These are phyloP conservation scores for Chaetomium sp. DNA, from an alignment of 2,329 filamentous ascomycete genomes.

Conservation along the genomic window DNA sequence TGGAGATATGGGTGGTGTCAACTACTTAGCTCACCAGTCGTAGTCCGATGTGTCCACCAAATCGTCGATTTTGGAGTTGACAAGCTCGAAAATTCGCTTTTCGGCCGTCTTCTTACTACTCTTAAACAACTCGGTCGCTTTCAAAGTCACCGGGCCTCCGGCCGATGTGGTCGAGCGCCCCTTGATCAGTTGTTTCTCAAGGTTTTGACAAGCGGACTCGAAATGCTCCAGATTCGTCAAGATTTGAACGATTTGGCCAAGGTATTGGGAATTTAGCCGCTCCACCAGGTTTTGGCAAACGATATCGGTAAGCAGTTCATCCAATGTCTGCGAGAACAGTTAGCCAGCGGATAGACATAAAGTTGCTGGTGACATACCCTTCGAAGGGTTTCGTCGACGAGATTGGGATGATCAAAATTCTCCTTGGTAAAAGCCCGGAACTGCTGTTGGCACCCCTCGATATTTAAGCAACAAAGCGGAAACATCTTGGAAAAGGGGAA, in stretches of 20 bases:
- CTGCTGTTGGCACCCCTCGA: conserved; percentile 93
- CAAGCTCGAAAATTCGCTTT: conserved; percentile 95
- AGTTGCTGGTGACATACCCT: conserved; percentile 44
- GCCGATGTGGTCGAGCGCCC: conserved; percentile 77
- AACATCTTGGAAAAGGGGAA: conserved; percentile 99
- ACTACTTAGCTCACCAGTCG: conserved; percentile 58
- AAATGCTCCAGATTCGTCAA: conserved; percentile 97
- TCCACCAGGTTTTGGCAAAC: conserved; percentile 89
- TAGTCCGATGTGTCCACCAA: conserved; percentile 96
- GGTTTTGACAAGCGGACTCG: conserved; percentile 82
- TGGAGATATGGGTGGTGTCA: neutral
- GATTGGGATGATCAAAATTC: conserved; percentile 81
- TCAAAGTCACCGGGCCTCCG: conserved; percentile 70
- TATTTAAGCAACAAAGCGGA: conserved; percentile 94
- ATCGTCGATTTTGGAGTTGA: conserved; percentile 98
- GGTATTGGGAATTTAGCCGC: conserved; percentile 81
- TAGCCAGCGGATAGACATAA: neutral
- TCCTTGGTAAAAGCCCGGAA: conserved; percentile 98
- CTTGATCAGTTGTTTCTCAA: conserved; percentile 79
- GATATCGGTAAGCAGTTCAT: conserved; percentile 86
- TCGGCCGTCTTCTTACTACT: conserved; percentile 92
- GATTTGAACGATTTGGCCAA: conserved; percentile 97
- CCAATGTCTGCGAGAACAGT: conserved; percentile 58
- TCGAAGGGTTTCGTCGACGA: conserved; percentile 86
- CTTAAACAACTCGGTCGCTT: conserved; percentile 79